These are phyloP conservation scores for Neolentinus lepideus DNA, from an alignment of 1,284 basidiomycete genomes.

Conservation along the genomic window DNA sequence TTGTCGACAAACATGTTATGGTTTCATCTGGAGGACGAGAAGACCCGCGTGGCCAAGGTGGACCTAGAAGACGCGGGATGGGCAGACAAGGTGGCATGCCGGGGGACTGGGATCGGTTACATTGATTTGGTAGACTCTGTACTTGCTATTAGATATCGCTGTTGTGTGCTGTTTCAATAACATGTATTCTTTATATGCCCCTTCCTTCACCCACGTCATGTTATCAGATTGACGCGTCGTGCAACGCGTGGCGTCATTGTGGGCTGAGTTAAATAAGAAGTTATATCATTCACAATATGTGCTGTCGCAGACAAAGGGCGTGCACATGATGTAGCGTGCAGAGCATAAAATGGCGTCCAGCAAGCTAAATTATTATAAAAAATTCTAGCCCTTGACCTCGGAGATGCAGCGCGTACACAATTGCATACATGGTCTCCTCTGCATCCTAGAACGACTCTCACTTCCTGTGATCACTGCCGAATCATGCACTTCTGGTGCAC, in stretches of 20 bases:
- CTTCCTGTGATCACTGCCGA: background rate
- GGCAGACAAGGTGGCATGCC: constrained; percentile 4
- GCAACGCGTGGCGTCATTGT: background rate
- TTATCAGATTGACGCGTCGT: background rate
- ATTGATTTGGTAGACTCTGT: background rate
- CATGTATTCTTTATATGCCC: no score
- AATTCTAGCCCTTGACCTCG: no score
- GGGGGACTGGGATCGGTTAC: constrained; percentile 11
- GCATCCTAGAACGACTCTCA: background rate
- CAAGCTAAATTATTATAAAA: background rate
- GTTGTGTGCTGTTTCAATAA: no score
- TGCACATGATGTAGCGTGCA: no score
- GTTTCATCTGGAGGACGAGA: constrained; percentile 35
- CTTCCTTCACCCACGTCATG: no score
- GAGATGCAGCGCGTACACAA: background rate
- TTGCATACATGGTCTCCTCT: background rate
- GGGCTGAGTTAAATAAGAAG: no score
- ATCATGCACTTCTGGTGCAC: background rate
- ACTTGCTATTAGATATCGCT: no score
- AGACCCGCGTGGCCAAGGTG: constrained; percentile 27
- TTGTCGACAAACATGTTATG: constrained; percentile 63
- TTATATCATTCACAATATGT: no score
- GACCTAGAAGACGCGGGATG: background rate
- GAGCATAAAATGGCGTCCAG: background rate
- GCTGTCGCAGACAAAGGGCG: background rate